Conservation (phyloP, 305 asterid species). For the Fraxinus paxiana region DNA sequence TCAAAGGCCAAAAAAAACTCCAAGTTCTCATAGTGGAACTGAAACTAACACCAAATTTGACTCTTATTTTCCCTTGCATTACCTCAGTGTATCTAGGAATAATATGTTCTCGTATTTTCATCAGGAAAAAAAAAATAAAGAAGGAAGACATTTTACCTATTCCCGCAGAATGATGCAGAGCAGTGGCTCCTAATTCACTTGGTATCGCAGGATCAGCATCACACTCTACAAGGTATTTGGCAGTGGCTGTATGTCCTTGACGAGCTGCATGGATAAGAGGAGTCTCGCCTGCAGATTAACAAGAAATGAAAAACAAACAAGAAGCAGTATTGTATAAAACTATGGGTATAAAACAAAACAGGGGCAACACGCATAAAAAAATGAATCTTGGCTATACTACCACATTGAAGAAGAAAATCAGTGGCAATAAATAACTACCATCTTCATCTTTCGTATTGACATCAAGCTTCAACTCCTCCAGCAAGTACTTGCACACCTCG, state of each 20-base stretch:
- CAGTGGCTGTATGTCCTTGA: constrained; percentile 72
- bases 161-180: constrained; percentile 84
- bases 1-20: constrained; percentile 2
- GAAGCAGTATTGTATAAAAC: neutral
- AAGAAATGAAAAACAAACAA: constrained; percentile 2
- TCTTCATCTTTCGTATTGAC: constrained; percentile 77
- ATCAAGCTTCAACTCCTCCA: constrained; percentile 81
- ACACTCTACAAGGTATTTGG: constrained; percentile 62
- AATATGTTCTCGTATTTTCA: constrained; percentile 2
- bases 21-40: neutral
- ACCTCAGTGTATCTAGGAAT: neutral
- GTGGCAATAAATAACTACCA: constrained; percentile 37
- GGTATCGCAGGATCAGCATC: constrained; percentile 84
- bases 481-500: constrained; percentile 77
- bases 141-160: constrained; percentile 44
- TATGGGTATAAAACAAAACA: neutral
- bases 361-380: neutral
- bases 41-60: neutral
- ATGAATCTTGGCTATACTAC: neutral
- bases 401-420: neutral
- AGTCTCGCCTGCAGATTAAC: constrained; percentile 66
- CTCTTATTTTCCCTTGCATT: neutral
- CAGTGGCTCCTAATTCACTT: constrained; percentile 80
- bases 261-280: constrained; percentile 87
- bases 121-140: neutral